Conservation (phyloP, 768 basidiomycete genomes). For the Russula lepida region DNA sequence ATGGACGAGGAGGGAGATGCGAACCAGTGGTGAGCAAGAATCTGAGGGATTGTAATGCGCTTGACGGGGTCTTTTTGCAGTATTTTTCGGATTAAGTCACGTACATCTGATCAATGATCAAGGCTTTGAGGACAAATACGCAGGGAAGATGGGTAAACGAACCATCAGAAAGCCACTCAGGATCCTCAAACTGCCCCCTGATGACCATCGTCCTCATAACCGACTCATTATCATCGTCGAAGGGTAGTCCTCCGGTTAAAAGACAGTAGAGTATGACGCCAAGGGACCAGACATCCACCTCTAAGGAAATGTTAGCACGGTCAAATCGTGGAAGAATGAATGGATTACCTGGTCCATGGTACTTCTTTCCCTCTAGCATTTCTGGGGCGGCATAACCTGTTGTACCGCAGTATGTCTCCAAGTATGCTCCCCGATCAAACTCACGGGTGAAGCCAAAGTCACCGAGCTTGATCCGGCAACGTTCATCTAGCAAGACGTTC, state of each 20-base stretch:
- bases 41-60: slow-evolving; percentile 75
- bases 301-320: slow-evolving; percentile 32
- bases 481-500: slow-evolving; percentile 87
- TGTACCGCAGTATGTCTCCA: slow-evolving; percentile 95
- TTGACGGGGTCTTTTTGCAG: slow-evolving; percentile 68
- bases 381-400: slow-evolving; percentile 92
- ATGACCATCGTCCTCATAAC: slow-evolving; percentile 68
- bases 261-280: slow-evolving; percentile 88
- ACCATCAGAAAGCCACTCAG: slow-evolving; percentile 87
- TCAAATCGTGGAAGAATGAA: background rate
- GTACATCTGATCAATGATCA: slow-evolving; percentile 67
- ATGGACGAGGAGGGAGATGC: slow-evolving; percentile 24
- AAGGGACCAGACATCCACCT: slow-evolving; percentile 94
- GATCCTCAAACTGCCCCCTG: slow-evolving; percentile 82
- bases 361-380: slow-evolving; percentile 82
- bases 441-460: slow-evolving; percentile 95
- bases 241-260: slow-evolving; percentile 62
- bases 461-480: slow-evolving; percentile 84
- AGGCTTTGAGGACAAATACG: slow-evolving; percentile 4
- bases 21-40: slow-evolving; percentile 86
- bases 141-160: slow-evolving; percentile 20
- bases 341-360: slow-evolving; percentile 73
- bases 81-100: slow-evolving; percentile 70
- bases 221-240: slow-evolving; percentile 38
- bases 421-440: slow-evolving; percentile 63